Evolutionary conservation across 345 rosid genomes (phyloP).

Genomic region (Cardamine chenopodiifolia): DNA sequence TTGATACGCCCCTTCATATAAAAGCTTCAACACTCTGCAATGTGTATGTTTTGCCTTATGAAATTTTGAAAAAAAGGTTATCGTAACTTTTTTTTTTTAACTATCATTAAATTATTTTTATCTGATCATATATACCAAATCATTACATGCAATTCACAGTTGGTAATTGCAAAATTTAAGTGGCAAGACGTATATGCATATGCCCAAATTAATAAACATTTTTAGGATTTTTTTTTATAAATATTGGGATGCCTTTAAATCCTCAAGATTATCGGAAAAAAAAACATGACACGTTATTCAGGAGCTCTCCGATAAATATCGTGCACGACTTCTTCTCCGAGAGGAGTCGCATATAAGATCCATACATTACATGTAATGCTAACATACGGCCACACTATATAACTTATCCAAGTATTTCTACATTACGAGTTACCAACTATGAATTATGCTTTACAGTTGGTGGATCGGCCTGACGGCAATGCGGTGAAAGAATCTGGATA

Average conservation of each 20-base stretch:
- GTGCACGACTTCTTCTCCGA: too few relatives aligned
- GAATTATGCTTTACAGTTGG: background rate
- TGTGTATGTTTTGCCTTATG: too few relatives aligned
- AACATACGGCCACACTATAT: background rate
- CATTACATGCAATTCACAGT: background rate
- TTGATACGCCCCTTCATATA: background rate
- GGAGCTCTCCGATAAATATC: too few relatives aligned
- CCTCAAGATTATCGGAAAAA: too few relatives aligned
- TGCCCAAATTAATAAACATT: background rate
- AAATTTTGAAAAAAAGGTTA: too few relatives aligned
- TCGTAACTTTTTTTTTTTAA: too few relatives aligned
- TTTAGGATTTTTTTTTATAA: too few relatives aligned
- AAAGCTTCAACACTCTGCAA: too few relatives aligned
- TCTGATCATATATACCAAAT: background rate
- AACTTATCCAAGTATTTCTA: background rate
- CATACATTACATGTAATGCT: too few relatives aligned
- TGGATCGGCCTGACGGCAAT: background rate
- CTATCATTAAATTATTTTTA: background rate
- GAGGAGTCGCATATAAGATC: too few relatives aligned
- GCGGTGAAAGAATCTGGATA: background rate
- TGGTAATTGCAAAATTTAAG: conserved; percentile 6
- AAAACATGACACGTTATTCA: too few relatives aligned
- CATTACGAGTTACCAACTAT: background rate
- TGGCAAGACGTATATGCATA: background rate
- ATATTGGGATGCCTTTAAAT: background rate